A percentile compares a stretch with the other conserved stretches of the same genome.
Evolutionary conservation across 176 grass and related monocot species (phyloP).

Genomic region (Oryza glaberrima): DNA sequence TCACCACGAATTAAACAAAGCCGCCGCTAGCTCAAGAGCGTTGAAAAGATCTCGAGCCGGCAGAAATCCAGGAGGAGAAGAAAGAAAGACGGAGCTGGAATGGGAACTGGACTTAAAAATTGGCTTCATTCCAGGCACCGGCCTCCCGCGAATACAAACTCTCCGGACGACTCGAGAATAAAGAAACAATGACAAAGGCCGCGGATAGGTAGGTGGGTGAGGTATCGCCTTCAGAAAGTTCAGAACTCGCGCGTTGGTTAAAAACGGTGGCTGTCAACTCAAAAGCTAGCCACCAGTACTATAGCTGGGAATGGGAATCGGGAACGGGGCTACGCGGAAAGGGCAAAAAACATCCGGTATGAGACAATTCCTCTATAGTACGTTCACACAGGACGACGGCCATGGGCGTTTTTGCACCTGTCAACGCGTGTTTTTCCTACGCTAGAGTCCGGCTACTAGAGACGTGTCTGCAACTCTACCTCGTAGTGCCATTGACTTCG

Average conservation of each 20-base stretch:
- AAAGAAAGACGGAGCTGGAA: not conserved
- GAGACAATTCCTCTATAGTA: not conserved
- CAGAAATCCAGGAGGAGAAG: not conserved
- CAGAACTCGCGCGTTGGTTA: constrained; percentile 42
- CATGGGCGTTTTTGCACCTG: not conserved
- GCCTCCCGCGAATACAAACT: constrained; percentile 12
- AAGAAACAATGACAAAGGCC: constrained; percentile 11
- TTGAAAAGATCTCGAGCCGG: constrained; percentile 23
- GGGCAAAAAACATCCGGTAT: not conserved
- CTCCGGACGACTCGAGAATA: not conserved
- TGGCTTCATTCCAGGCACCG: not conserved
- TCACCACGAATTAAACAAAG: constrained; percentile 5
- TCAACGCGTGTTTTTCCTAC: not conserved
- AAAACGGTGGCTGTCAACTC: not conserved
- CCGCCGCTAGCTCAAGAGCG: constrained; percentile 8
- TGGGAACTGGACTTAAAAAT: constrained; percentile 9
- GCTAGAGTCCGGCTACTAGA: not conserved
- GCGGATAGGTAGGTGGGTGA: constrained; percentile 43
- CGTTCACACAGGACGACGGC: constrained; percentile 27
- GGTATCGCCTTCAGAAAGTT: constrained; percentile 46
- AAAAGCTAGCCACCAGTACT: too few relatives aligned
- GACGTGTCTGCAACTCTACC: not conserved
- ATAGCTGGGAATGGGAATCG: not conserved
- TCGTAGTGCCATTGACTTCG: not conserved
- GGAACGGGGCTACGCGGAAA: constrained; percentile 37